A percentile compares a stretch with the other conserved stretches of the same genome.
These are phyloP conservation scores for Rhytidhysteron rufulum DNA, from an alignment of 2,329 filamentous ascomycete species.

Conservation along the genomic window DNA sequence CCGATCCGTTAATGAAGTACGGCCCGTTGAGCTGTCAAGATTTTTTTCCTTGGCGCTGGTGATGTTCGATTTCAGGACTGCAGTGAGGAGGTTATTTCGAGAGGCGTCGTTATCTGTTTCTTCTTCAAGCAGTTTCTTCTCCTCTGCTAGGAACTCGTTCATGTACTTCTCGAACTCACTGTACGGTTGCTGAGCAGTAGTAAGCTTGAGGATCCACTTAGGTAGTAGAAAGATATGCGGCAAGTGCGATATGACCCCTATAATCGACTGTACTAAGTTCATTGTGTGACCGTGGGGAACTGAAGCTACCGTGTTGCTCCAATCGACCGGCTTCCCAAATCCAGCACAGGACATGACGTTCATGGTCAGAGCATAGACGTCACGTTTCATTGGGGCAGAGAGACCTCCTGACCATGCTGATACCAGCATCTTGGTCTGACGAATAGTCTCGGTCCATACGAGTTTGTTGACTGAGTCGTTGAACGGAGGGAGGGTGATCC, in stretches of 20 bases:
- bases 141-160: conserved; percentile 1
- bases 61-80: too few relatives aligned
- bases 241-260: not conserved
- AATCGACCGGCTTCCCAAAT: conserved; percentile 1
- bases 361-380: conserved; percentile 1
- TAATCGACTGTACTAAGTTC: too few relatives aligned
- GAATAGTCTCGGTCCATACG: conserved; percentile 1
- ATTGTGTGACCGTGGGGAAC: too few relatives aligned
- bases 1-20: too few relatives aligned
- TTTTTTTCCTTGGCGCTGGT: too few relatives aligned
- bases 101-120: not conserved
- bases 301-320: not conserved
- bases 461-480: conserved; percentile 1
- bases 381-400: not conserved
- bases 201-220: too few relatives aligned
- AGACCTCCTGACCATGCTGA: too few relatives aligned
- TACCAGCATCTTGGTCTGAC: conserved; percentile 2
- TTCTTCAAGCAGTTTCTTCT: not conserved
- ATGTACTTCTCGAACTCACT: conserved; percentile 1
- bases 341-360: conserved; percentile 3
- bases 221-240: too few relatives aligned
- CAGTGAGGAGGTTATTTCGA: conserved; percentile 2
- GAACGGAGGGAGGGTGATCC: conserved; percentile 4
- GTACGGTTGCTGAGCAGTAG: too few relatives aligned
- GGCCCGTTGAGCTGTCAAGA: too few relatives aligned